Evolutionary conservation across 495 filamentous ascomycete species (phyloP), one percentile per base, ranked within the genome.

Genomic region (Rusavskia elegans): DNA sequence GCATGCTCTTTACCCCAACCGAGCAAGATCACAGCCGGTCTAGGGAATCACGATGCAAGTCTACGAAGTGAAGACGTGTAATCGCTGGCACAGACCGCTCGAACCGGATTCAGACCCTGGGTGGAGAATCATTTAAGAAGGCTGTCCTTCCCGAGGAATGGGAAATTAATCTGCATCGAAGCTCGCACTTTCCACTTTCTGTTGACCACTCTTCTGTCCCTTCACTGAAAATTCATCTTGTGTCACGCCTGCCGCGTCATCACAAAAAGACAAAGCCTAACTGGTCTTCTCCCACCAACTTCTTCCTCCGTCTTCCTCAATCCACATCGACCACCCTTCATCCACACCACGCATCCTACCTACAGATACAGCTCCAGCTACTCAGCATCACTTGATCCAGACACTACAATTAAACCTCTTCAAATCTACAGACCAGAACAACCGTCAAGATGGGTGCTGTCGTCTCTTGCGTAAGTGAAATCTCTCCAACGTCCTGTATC

Each of bases 401-500:
- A 58, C 57, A 14, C 64, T 60, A 46, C 60, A 64, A 53, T 20
- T 50, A 63, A 44, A 45, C 19, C 20, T 55, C 20, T 53, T 53
- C 5, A 63, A 57, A 32, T 2, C 45, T 25, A 49, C 44, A 55
- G 55, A 9, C 37, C 44, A 56, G 20, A 50, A 14, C 23, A 30
- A 57, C 62, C 51, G 55, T 64, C 73, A 85, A 71, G 63, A 97
- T 97, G 90, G 90, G 90, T 71, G 89, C 86, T 70, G 85, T 96
- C 66, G 77, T 93, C 54, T 95, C 88, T 68, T 95, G 90, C 61
- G 90, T 97, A 89, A 59, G 88, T 82, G 53, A 25, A 45, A 50
- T 40, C 52, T 49, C 37, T 27, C 32, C 13, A 3, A 14, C 32
- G 13, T 35, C 32, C 32, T 14, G 9, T 35, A 35, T 35, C 32